Conservation (phyloP, 2,329 filamentous ascomycete genomes). For the Colletotrichum caudatum region DNA sequence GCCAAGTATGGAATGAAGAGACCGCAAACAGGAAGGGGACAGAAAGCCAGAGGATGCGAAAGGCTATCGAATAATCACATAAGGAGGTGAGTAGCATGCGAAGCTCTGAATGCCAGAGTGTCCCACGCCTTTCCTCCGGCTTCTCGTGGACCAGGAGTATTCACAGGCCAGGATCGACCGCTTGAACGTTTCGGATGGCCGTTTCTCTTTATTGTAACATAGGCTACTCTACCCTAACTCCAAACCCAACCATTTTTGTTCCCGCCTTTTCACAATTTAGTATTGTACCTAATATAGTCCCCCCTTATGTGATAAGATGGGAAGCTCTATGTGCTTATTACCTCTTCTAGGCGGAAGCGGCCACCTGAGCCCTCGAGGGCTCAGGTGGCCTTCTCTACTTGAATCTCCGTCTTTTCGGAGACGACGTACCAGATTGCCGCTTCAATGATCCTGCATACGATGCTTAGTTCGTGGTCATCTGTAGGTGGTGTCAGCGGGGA, state of each 20-base stretch:
- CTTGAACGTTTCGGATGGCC: too few relatives aligned
- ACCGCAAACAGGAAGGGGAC: not conserved
- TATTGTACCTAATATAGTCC: not conserved
- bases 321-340: conserved; percentile 21
- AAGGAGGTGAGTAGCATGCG: too few relatives aligned
- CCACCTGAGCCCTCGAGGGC: not conserved
- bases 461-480: conserved; percentile 74
- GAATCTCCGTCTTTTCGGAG: conserved; percentile 58
- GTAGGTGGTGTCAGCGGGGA: conserved; percentile 20
- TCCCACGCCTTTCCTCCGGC: not conserved
- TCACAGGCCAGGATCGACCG: too few relatives aligned
- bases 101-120: not conserved
- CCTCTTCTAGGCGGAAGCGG: conserved; percentile 13
- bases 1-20: not conserved
- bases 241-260: not conserved
- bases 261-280: not conserved
- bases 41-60: not conserved
- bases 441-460: conserved; percentile 76
- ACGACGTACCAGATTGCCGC: conserved; percentile 78
- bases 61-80: not conserved
- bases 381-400: conserved; percentile 39
- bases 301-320: not conserved
- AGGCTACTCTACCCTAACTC: not conserved
- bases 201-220: not conserved
- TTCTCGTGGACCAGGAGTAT: too few relatives aligned